These are phyloP conservation scores for Chlamydomonas sp. DNA, from an alignment of 139 green algal genomes.

Conservation along the genomic window DNA sequence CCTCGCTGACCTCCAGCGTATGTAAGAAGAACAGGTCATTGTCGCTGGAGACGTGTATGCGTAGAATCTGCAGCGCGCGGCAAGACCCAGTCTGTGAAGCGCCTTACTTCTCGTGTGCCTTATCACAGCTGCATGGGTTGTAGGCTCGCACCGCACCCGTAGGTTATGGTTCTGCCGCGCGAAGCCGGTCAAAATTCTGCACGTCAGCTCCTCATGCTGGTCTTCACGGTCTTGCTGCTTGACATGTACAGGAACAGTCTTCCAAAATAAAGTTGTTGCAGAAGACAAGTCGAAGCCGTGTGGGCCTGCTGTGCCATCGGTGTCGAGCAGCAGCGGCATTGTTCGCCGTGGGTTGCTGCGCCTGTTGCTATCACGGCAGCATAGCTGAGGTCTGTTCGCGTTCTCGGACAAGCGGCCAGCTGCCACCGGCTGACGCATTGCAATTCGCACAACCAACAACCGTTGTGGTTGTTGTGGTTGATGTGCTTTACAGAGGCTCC, in stretches of 20 bases:
- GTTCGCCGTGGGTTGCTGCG: neutral
- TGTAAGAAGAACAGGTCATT: constrained; percentile 83
- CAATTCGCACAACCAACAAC: too few relatives aligned
- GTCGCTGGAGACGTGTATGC: constrained; percentile 83
- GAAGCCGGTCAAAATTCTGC: constrained; percentile 76
- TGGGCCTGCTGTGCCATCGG: constrained; percentile 28
- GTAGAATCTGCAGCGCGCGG: constrained; percentile 62
- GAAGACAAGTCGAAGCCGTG: constrained; percentile 70
- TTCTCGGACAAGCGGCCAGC: too few relatives aligned
- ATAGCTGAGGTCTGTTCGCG: too few relatives aligned
- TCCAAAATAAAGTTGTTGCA: constrained; percentile 80
- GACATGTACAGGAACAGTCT: constrained; percentile 70
- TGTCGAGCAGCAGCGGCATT: constrained; percentile 57
- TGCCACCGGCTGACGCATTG: too few relatives aligned
- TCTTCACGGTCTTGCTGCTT: constrained; percentile 72
- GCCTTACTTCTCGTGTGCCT: neutral
- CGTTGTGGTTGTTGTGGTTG: too few relatives aligned
- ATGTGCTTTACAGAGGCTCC: too few relatives aligned
- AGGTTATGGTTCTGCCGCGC: constrained; percentile 71
- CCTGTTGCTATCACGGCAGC: neutral
- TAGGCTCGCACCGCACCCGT: constrained; percentile 41
- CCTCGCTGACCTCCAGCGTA: constrained; percentile 89
- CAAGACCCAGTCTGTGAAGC: neutral
- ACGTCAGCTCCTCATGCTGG: constrained; percentile 64
- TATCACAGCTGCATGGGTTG: neutral